Evolutionary conservation across 345 rosid species (phyloP), one percentile per base, ranked within the genome.

Genomic region (Salix arbutifolia): DNA sequence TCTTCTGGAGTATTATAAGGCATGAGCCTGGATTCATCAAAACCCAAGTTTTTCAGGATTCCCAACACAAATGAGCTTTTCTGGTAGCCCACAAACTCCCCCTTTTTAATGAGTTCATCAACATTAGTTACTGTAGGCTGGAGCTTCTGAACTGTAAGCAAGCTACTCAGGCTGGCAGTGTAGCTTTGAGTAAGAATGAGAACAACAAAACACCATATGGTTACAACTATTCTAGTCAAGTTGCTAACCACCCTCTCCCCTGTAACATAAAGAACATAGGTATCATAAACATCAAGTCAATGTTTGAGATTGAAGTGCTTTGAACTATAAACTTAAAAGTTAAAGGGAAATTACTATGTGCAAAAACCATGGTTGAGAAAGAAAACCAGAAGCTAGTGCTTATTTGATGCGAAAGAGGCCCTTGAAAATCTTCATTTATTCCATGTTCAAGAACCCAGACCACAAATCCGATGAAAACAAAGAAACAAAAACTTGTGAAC

Each of bases 341-440:
- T 28, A 1, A 37, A 72, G 30, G 10, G 46, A 37, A n/a, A 58
- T 0, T 65, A 74, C 77, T 46, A 6, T 69, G 64, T 2, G 78
- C 38, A 28, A 81, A 82, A 25, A 82, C 86, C 42, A 85, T 65
- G 2, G 86, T 42, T 6, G 81, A 74, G 81, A 83, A 53, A 67
- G 84, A 90, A 84, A 83, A 94, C 95, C 98, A 94, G 77, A 94
- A 86, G 79, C 88, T 82, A 69, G 96, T 94, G 74, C 86, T 68
- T 16, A 85, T 37, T 88, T 92, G 96, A 78, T 78, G 31, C 65
- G 35, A 33, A 66, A 58, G 64, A 1, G 90, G 86, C 18, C 97
- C 98, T 0, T 77, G 73, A 23, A 92, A 92, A 50, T 91, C 97
- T 52, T 84, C 77, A 69, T 91, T 92, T 14, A 89, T 80, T 66